Conservation (phyloP, 2,329 filamentous ascomycete species). For the Colletotrichum lindemuthianum region DNA sequence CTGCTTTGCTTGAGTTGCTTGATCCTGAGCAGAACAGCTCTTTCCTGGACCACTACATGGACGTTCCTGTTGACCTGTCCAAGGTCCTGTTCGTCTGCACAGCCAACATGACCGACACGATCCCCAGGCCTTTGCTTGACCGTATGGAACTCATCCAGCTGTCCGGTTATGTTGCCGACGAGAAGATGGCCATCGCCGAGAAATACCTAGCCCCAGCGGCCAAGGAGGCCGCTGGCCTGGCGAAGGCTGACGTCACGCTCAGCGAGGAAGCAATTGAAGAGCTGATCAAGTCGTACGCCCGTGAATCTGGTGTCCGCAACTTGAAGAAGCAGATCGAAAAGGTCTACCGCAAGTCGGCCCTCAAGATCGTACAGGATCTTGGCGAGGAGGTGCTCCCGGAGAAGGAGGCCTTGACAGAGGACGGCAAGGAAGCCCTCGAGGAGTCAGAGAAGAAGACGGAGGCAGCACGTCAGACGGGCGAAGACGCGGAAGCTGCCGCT, state of each 20-base stretch:
- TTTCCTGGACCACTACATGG: constrained; percentile 98
- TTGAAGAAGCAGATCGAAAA: constrained; percentile 99
- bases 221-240: constrained; percentile 91
- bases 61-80: constrained; percentile 95
- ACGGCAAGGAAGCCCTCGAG: constrained; percentile 81
- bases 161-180: constrained; percentile 95
- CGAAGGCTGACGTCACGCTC: constrained; percentile 89
- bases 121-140: constrained; percentile 90
- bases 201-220: constrained; percentile 91
- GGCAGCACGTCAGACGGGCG: constrained; percentile 58
- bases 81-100: constrained; percentile 99
- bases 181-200: constrained; percentile 99
- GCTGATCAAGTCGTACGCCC: constrained; percentile 97
- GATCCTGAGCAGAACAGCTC: constrained; percentile 98
- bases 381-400: constrained; percentile 87
- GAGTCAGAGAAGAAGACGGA: constrained; percentile 76
- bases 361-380: constrained; percentile 96
- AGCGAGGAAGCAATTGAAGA: constrained; percentile 91
- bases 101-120: constrained; percentile 98
- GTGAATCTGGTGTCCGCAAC: constrained; percentile 96
- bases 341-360: constrained; percentile 94
- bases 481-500: constrained; percentile 41
- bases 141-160: constrained; percentile 98
- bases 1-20: constrained; percentile 89
- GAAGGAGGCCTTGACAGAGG: constrained; percentile 82